Conservation (phyloP, 2,329 filamentous ascomycete species). For the Fusarium vanettenii region DNA sequence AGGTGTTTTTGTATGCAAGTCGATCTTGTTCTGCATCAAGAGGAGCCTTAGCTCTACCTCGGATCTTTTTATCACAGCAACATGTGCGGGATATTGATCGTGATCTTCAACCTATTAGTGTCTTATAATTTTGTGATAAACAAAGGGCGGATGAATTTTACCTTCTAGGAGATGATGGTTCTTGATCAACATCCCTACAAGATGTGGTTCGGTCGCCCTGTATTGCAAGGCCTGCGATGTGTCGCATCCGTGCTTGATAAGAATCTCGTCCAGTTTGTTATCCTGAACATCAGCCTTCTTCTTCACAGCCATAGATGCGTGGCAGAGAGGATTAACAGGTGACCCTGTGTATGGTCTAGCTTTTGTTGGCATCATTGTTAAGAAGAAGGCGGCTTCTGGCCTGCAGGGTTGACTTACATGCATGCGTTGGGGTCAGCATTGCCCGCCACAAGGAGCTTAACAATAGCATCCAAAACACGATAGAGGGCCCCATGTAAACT, state of each 20-base stretch:
- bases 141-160: background rate
- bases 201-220: rapidly evolving
- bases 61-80: background rate
- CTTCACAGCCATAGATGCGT: no score
- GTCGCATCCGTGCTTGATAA: background rate
- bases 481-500: background rate
- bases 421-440: background rate
- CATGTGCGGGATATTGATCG: background rate
- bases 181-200: background rate
- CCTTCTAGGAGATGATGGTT: background rate
- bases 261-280: background rate
- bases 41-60: background rate
- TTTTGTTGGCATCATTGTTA: background rate
- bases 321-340: no score
- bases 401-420: background rate
- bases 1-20: background rate
- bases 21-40: background rate
- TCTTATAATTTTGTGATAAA: background rate
- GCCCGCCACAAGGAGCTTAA: background rate
- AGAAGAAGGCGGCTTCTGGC: no score
- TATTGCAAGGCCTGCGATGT: background rate
- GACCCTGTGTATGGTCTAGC: background rate
- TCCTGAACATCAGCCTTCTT: no score
- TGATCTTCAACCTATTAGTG: background rate
- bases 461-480: background rate